Percentiles rank a stretch among this genome's conserved stretches.
phyloP scores from a whole-genome alignment of 2,329 filamentous ascomycete species.

The Chalara sp. region DNA sequence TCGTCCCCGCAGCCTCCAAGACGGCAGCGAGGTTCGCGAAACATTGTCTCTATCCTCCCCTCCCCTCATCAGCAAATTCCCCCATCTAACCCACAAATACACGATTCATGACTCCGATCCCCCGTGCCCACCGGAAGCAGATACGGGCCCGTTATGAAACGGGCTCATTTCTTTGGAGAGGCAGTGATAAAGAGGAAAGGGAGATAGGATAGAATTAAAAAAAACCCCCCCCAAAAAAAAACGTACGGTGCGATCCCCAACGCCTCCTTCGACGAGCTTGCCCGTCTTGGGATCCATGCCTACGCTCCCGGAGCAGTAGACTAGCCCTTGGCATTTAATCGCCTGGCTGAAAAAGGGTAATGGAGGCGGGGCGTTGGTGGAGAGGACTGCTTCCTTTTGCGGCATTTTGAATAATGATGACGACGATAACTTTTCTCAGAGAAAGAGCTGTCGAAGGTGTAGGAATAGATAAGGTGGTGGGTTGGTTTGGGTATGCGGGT shows the following conservation, averaged over 20 bases:
- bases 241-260: constrained; percentile 46
- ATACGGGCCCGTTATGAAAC: no score
- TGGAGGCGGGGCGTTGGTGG: constrained; percentile 37
- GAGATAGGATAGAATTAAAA: not conserved
- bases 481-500: not conserved
- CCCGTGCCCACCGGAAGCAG: no score
- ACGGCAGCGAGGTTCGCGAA: constrained; percentile 53
- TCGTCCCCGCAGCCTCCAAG: constrained; percentile 53
- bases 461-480: not conserved
- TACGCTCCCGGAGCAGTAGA: constrained; percentile 64
- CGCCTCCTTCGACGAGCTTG: constrained; percentile 47
- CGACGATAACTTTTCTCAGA: no score
- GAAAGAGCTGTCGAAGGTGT: no score
- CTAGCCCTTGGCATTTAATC: constrained; percentile 55
- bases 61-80: not conserved
- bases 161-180: no score
- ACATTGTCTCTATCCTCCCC: constrained; percentile 32
- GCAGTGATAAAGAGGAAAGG: not conserved
- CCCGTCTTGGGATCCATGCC: constrained; percentile 48
- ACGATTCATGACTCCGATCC: no score
- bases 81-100: not conserved
- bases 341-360: constrained; percentile 38
- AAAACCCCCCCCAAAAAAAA: not conserved
- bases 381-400: constrained; percentile 20
- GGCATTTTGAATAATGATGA: constrained; percentile 11